Conservation (phyloP, 1,284 basidiomycete genomes). For the Bothia castanella region DNA sequence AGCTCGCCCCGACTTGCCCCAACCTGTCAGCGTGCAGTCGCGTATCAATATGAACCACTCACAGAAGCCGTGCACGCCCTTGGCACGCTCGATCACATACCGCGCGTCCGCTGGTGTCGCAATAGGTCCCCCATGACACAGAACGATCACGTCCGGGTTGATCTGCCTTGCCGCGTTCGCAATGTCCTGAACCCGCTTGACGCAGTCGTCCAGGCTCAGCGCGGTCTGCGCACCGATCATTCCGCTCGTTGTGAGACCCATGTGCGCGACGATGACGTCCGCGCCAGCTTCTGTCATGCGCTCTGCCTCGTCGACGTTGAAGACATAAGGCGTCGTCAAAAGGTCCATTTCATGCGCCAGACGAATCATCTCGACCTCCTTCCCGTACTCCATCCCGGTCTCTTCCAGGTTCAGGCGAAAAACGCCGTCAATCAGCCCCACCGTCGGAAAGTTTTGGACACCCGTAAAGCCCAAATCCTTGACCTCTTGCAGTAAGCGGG, state of each 20-base stretch:
- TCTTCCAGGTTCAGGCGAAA: constrained; percentile 34
- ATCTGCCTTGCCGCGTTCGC: constrained; percentile 20
- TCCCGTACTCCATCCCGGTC: constrained; percentile 31
- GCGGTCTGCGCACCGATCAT: constrained; percentile 28
- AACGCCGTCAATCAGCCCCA: constrained; percentile 30
- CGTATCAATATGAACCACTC: constrained; percentile 4
- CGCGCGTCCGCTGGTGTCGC: constrained; percentile 24
- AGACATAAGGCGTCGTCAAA: constrained; percentile 30
- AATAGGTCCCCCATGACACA: constrained; percentile 31
- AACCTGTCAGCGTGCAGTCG: background rate
- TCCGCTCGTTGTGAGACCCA: constrained; percentile 31
- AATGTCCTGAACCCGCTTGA: no score
- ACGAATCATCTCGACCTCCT: constrained; percentile 34
- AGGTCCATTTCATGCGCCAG: constrained; percentile 27
- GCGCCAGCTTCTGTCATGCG: constrained; percentile 28
- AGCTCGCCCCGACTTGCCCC: constrained; percentile 27
- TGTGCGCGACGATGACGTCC: constrained; percentile 32
- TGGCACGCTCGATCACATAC: constrained; percentile 23
- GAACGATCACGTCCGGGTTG: constrained; percentile 22
- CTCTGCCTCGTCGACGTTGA: constrained; percentile 26
- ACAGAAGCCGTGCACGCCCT: constrained; percentile 30
- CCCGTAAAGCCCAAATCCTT: constrained; percentile 30
- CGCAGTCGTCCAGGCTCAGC: constrained; percentile 24
- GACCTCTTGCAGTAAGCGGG: constrained; percentile 22
- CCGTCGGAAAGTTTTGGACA: constrained; percentile 33